Evolutionary conservation across 108 stramenopile species (phyloP).

Genomic region (Discostella pseudostelligera): DNA sequence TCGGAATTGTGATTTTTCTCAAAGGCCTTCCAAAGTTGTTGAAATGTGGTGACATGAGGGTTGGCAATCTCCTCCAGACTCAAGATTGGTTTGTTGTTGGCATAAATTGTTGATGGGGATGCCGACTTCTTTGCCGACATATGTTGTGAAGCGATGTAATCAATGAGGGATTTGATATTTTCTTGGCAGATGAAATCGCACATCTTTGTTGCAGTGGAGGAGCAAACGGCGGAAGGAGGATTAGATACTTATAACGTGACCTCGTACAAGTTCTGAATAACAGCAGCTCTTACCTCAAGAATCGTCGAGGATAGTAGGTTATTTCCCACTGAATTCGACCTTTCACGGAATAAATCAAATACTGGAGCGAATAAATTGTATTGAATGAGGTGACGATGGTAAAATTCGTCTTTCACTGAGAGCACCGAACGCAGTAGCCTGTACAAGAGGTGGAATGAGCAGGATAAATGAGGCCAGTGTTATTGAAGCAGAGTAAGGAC

Average conservation of each 20-base stretch:
- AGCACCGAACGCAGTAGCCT: conserved; percentile 78
- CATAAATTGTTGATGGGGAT: conserved; percentile 5
- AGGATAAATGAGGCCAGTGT: background rate
- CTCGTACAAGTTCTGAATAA: background rate
- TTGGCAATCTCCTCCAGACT: conserved; percentile 80
- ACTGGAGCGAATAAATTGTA: conserved; percentile 84
- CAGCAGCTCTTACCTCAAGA: conserved; percentile 51
- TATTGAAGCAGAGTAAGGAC: background rate
- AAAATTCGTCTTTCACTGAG: conserved; percentile 86
- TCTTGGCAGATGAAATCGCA: conserved; percentile 81
- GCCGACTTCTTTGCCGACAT: conserved; percentile 24
- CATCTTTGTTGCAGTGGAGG: conserved; percentile 45
- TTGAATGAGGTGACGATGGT: conserved; percentile 87
- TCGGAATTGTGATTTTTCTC: conserved; percentile 44
- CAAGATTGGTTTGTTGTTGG: conserved; percentile 20
- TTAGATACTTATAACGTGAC: background rate
- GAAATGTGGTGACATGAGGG: conserved; percentile 78
- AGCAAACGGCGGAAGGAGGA: background rate
- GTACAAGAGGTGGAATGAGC: background rate
- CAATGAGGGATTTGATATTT: conserved; percentile 81
- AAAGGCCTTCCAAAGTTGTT: conserved; percentile 61
- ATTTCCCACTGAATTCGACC: conserved; percentile 73
- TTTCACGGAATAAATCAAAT: conserved; percentile 77
- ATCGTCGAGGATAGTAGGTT: conserved; percentile 82
- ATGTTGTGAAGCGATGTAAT: conserved; percentile 82